Base-by-base conservation (phyloP, 2,329 filamentous ascomycete species). In the Colletotrichum sp. region DNA sequence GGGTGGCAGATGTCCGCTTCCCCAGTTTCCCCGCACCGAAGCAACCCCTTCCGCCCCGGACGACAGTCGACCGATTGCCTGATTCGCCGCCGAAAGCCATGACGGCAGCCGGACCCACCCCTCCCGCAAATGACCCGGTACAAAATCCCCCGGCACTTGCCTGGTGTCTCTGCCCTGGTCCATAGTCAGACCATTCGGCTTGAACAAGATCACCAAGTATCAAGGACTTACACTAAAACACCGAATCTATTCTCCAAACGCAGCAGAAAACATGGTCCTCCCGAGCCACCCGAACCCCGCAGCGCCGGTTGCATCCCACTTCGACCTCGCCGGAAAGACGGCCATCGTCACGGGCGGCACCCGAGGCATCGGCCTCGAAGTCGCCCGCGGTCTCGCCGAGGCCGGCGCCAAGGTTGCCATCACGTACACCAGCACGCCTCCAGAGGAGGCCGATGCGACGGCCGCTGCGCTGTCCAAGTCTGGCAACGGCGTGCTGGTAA, bases 401-500 rank as follows among this genome's bases (percentile, higher is more conserved):
- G 65, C 66, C 51, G 70, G 70, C 27, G 66, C 70, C 16, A 73
- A 70, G 58, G 70, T 73, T 33, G 70, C 70, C 33, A 70, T 73
- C 58, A 70, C 66, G 2, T 73, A 73, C 61, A 72, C 69, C 36
- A 76, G 67, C 75, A 76, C 75, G 55, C 9, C 24, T 24, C 31
- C 65, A 27, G 68, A 70, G 27, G 65, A 70, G 24, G 76, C 70
- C 34, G 69, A 74, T 18, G 72, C 72, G 7, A 55, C 54, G 4
- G 63, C 72, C 9, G 75, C 75, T 4, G 36, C 38, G 6, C 66
- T 71, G 8, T 76, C 75, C 11, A 62, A 69, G 61, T 65, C 75
- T 9, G 67, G 65, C 61, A 72, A 74, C 29, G 75, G 72, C 34
- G 75, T 70, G 31, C 21, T 75, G 6, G 79, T 83, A 33, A 81